A percentile compares a stretch with the other conserved stretches of the same genome.
These are phyloP conservation scores for Uromyces viciae-fabae DNA, from an alignment of 1,284 basidiomycete genomes.

Conservation along the genomic window DNA sequence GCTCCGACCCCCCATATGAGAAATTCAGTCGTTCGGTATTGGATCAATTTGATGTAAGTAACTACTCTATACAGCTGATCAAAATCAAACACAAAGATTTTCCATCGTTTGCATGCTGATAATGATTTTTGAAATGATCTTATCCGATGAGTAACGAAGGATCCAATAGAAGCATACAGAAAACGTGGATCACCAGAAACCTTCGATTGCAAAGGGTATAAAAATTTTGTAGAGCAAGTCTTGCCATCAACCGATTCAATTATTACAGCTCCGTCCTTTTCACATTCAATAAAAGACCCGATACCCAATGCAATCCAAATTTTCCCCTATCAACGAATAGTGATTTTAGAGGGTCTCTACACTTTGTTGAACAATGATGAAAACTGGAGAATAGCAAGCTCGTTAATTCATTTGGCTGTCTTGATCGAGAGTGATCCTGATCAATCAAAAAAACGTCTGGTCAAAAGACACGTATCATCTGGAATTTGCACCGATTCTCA, in stretches of 20 bases:
- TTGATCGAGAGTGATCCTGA: neutral
- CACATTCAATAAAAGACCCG: constrained; percentile 31
- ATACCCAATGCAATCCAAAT: neutral
- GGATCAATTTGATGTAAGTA: constrained; percentile 22
- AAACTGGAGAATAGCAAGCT: neutral
- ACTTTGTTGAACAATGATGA: neutral
- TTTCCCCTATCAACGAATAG: neutral
- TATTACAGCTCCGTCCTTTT: constrained; percentile 26
- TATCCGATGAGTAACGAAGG: neutral
- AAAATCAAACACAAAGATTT: neutral
- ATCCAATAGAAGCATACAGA: constrained; percentile 24
- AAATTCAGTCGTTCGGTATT: constrained; percentile 15
- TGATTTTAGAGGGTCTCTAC: constrained; percentile 37
- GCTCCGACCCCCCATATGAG: neutral
- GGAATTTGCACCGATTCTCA: neutral
- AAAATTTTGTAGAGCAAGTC: neutral
- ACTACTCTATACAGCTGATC: neutral
- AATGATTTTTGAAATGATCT: neutral
- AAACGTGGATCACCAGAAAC: constrained; percentile 23
- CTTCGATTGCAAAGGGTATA: constrained; percentile 6
- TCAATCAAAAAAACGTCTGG: neutral
- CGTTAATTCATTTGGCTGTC: neutral
- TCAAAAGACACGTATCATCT: constrained; percentile 13
- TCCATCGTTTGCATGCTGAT: neutral
- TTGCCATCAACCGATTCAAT: neutral